These are phyloP conservation scores for Teunomyces lycoperdinae DNA, from an alignment of 805 yeast genomes.

Conservation along the genomic window DNA sequence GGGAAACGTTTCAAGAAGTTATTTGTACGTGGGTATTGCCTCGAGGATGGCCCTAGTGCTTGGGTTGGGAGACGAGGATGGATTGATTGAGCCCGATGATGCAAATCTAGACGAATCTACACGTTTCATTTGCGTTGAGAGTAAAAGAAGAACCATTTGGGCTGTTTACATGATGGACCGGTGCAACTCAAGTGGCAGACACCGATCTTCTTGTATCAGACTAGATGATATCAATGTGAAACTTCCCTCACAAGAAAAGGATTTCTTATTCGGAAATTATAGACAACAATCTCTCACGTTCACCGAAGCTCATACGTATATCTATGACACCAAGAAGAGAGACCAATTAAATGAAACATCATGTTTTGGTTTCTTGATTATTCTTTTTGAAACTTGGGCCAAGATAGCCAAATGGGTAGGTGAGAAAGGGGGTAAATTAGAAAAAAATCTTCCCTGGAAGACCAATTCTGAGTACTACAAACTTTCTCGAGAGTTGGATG, in stretches of 20 bases:
- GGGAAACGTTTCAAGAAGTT: slow-evolving; percentile 34
- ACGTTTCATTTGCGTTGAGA: slow-evolving; percentile 23
- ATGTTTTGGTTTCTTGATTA: slow-evolving; percentile 27
- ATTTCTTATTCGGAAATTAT: slow-evolving; percentile 25
- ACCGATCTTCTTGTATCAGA: slow-evolving; percentile 29
- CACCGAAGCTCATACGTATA: slow-evolving; percentile 10
- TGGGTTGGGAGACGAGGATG: slow-evolving; percentile 23
- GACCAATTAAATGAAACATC: slow-evolving; percentile 10
- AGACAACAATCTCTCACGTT: slow-evolving; percentile 13
- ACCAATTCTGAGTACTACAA: slow-evolving; percentile 22
- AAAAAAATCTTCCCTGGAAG: slow-evolving; percentile 28
- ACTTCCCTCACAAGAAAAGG: slow-evolving; percentile 32
- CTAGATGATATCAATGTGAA: slow-evolving; percentile 29
- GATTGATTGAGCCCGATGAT: slow-evolving; percentile 6
- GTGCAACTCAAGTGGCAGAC: slow-evolving; percentile 35
- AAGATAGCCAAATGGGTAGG: slow-evolving; percentile 39
- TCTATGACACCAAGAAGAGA: slow-evolving; percentile 5
- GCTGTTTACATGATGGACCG: slow-evolving; percentile 42
- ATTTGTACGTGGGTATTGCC: slow-evolving; percentile 37
- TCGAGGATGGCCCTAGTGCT: slow-evolving; percentile 36
- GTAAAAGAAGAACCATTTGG: slow-evolving; percentile 39
- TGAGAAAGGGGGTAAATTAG: slow-evolving; percentile 29
- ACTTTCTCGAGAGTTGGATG: slow-evolving; percentile 21
- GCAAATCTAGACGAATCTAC: slow-evolving; percentile 10
- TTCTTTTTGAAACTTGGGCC: slow-evolving; percentile 37